phyloP scores from a whole-genome alignment of 2,329 filamentous ascomycete species.

The Aspergillus texensis region DNA sequence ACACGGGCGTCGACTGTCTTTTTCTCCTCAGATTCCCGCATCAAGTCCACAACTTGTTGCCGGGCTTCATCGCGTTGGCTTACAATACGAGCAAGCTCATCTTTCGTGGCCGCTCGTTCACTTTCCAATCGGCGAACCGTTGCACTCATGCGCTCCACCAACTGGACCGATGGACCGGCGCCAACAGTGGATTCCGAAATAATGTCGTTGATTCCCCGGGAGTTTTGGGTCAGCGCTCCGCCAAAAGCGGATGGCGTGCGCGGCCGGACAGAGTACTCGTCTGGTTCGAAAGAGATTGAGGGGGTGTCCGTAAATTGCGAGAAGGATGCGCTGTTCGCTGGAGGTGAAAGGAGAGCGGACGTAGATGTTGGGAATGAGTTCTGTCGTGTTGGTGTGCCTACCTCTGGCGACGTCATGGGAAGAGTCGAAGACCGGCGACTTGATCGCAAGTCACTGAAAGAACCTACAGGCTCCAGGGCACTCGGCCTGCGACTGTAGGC shows the following conservation, averaged over 20 bases:
- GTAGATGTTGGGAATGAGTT: slow-evolving; percentile 46
- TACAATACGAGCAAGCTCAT: slow-evolving; percentile 79
- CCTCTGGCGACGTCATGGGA: slow-evolving; percentile 39
- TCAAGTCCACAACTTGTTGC: slow-evolving; percentile 85
- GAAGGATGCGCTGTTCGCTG: slow-evolving; percentile 25
- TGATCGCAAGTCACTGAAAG: slow-evolving; percentile 42
- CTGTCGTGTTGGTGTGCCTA: slow-evolving; percentile 48
- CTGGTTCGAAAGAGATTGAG: slow-evolving; percentile 50
- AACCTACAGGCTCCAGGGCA: slow-evolving; percentile 40
- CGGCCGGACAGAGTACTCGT: slow-evolving; percentile 47
- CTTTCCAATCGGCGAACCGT: slow-evolving; percentile 87
- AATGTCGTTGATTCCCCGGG: slow-evolving; percentile 76
- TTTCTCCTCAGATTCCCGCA: slow-evolving; percentile 80
- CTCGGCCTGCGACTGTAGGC: slow-evolving; percentile 44
- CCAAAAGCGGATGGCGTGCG: slow-evolving; percentile 42
- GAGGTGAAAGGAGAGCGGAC: slow-evolving; percentile 32
- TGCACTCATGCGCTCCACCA: slow-evolving; percentile 94
- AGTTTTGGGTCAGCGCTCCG: slow-evolving; percentile 37
- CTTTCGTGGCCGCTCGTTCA: slow-evolving; percentile 85
- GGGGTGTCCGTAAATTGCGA: slow-evolving; percentile 34
- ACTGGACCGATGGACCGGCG: slow-evolving; percentile 88
- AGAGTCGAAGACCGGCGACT: slow-evolving; percentile 45
- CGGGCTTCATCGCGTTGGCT: slow-evolving; percentile 89
- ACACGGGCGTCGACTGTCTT: slow-evolving; percentile 63
- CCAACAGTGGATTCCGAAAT: slow-evolving; percentile 86